Percentiles rank a stretch among this genome's conserved stretches.
phyloP scores from a whole-genome alignment of 2,329 filamentous ascomycete species.

The Aspergillus clavatus region DNA sequence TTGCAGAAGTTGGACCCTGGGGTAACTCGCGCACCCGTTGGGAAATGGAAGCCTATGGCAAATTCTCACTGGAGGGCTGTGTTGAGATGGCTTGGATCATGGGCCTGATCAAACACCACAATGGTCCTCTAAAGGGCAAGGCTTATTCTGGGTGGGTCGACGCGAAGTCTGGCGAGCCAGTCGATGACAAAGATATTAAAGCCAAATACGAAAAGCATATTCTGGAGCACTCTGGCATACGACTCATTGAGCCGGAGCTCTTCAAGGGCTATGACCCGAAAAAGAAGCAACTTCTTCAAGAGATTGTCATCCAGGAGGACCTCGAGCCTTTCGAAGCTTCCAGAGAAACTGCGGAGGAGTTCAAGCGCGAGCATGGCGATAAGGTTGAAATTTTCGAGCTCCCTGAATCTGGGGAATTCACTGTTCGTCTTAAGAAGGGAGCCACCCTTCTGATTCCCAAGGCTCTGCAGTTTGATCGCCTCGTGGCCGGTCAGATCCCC shows the following conservation, averaged over 20 bases:
- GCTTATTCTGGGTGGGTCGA: conserved; percentile 97
- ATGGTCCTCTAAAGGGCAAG: conserved; percentile 91
- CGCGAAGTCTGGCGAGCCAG: conserved; percentile 85
- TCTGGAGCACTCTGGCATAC: conserved; percentile 93
- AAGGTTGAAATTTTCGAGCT: conserved; percentile 98
- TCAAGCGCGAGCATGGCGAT: conserved; percentile 93
- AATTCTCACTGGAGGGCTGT: conserved; percentile 96
- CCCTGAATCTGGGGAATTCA: conserved; percentile 87
- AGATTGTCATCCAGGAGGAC: conserved; percentile 95
- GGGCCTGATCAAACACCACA: conserved; percentile 98
- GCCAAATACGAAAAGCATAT: conserved; percentile 95
- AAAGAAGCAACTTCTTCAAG: conserved; percentile 96
- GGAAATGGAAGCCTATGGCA: conserved; percentile 97
- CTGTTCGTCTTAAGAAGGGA: conserved; percentile 90
- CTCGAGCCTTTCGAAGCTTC: conserved; percentile 95
- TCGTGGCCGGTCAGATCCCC: conserved; percentile 94
- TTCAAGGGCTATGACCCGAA: conserved; percentile 97
- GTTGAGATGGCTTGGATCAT: conserved; percentile 99
- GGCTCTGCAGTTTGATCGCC: conserved; percentile 91
- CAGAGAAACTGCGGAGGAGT: conserved; percentile 95
- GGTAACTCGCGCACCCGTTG: conserved; percentile 96
- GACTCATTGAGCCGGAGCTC: conserved; percentile 93
- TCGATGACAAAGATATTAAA: conserved; percentile 98
- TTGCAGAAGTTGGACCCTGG: conserved; percentile 80
- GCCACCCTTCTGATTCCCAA: conserved; percentile 94